These are phyloP conservation scores for Juncus effusus DNA, from an alignment of 176 grass and related monocot species.

Conservation along the genomic window DNA sequence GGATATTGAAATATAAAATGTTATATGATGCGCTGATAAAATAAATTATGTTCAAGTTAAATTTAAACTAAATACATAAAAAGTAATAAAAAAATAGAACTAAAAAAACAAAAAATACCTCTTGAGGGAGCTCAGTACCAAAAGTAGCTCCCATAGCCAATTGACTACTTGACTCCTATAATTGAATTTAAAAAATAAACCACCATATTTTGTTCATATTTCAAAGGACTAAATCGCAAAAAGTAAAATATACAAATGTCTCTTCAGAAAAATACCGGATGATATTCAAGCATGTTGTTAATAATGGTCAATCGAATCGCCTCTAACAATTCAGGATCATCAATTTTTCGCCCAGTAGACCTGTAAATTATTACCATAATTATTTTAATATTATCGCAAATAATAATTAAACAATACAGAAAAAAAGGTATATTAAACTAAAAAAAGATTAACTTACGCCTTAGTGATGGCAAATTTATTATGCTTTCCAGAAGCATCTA, in stretches of 20 bases:
- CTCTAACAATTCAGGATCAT: constrained; percentile 93
- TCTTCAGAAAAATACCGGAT: constrained; percentile 59
- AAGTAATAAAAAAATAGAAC: background rate
- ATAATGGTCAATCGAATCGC: constrained; percentile 91
- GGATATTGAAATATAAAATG: background rate
- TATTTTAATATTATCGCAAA: constrained; percentile 25
- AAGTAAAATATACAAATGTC: constrained; percentile 12
- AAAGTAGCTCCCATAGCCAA: constrained; percentile 96
- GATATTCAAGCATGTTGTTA: constrained; percentile 87
- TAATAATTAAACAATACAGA: constrained; percentile 26
- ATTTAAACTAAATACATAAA: background rate
- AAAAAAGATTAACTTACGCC: constrained; percentile 46
- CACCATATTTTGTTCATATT: background rate
- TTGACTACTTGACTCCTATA: constrained; percentile 86
- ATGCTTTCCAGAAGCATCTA: constrained; percentile 91
- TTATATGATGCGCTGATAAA: constrained; percentile 8
- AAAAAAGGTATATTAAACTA: background rate
- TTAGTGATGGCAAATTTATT: constrained; percentile 82
- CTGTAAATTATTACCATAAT: constrained; percentile 47
- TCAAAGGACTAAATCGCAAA: background rate
- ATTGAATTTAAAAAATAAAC: constrained; percentile 28
- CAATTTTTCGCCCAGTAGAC: constrained; percentile 90
- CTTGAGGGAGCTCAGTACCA: constrained; percentile 64
- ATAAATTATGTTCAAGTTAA: constrained; percentile 13
- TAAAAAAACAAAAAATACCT: constrained; percentile 34